Base-by-base conservation (phyloP, 1,139 yeast species). In the Sugiyamaella paludigena region DNA sequence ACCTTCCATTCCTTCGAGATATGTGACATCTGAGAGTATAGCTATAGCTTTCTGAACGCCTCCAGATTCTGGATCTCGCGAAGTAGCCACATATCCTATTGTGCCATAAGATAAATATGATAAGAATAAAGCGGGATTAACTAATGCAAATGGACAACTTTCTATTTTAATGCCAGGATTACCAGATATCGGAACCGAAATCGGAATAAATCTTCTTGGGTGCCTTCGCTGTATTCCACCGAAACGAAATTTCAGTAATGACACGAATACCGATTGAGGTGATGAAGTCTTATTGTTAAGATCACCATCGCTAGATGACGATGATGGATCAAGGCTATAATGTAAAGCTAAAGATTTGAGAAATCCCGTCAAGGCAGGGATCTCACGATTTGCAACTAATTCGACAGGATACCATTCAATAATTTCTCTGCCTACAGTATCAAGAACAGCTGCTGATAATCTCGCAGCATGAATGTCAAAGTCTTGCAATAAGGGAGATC, bases 1-100 rank as follows among this genome's bases (percentile, higher is more conserved):
- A 1, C 89, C 89, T n/a, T 74, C 72, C 77, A 80, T 80, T 53
- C 84, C 83, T 43, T 83, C 88, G 49, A 84, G 61, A 57, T 75
- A 84, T 55, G 78, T 73, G 2, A 74, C 63, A 59, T 84, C 91
- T 16, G 77, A 66, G 6, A 83, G 65, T 51, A 72, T 74, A 8
- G 71, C 62, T 3, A 64, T 59, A 13, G 52, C 49, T 7, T 29
- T 8, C 11, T 26, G 32, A 16, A n/a, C 13, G 4, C 47, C 47
- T 27, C 13, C 16, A 8, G 65, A 48, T 2, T 43, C 49, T 12
- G 43, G 39, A 7, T 45, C 33, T 16, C 35, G 41, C 10, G 47
- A 41, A 16, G 67, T 58, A 5, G 56, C 51, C 26, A 62, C 58
- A 43, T 68, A 72, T 50, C 75, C 74, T 3, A 80, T 56, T n/a